Evolutionary conservation across 176 grass and related monocot species (phyloP).

Genomic region (Rhipidocladum racemiflorum): DNA sequence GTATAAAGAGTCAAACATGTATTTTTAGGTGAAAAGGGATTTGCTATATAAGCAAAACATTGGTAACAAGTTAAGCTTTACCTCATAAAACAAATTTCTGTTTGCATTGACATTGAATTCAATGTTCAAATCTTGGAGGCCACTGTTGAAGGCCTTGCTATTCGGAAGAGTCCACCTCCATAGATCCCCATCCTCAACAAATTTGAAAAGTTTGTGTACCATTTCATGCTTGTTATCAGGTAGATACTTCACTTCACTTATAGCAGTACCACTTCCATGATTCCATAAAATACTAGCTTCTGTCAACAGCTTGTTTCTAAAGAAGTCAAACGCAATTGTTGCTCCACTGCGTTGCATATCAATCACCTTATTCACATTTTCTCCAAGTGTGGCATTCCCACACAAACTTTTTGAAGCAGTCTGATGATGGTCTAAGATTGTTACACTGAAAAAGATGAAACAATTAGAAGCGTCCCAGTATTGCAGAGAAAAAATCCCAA

Average conservation of each 20-base stretch:
- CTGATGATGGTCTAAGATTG: slow-evolving; percentile 90
- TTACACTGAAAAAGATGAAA: slow-evolving; percentile 59
- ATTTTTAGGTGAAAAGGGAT: neutral
- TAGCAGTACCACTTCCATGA: slow-evolving; percentile 25
- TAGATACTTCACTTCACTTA: slow-evolving; percentile 37
- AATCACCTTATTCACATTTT: slow-evolving; percentile 85
- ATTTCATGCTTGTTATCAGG: slow-evolving; percentile 57
- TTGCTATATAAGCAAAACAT: neutral
- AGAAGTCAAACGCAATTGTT: slow-evolving; percentile 94
- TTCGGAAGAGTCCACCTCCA: slow-evolving; percentile 74
- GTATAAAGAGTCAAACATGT: neutral
- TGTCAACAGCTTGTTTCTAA: slow-evolving; percentile 54
- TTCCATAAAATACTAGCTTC: slow-evolving; percentile 21
- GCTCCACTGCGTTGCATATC: slow-evolving; percentile 91
- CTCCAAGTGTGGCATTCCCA: slow-evolving; percentile 34
- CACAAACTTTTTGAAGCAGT: slow-evolving; percentile 75
- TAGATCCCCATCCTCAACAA: slow-evolving; percentile 88
- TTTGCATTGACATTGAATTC: slow-evolving; percentile 80
- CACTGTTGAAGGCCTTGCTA: slow-evolving; percentile 88
- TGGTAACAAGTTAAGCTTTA: slow-evolving; percentile 24
- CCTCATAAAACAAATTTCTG: slow-evolving; percentile 70
- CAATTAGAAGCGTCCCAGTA: neutral
- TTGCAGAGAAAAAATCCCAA: neutral
- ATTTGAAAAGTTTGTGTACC: slow-evolving; percentile 71
- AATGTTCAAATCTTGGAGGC: slow-evolving; percentile 75